Evolutionary conservation across 2,329 filamentous ascomycete genomes (phyloP), one percentile per base, ranked within the genome.

Genomic region (Fusarium goolgardi): DNA sequence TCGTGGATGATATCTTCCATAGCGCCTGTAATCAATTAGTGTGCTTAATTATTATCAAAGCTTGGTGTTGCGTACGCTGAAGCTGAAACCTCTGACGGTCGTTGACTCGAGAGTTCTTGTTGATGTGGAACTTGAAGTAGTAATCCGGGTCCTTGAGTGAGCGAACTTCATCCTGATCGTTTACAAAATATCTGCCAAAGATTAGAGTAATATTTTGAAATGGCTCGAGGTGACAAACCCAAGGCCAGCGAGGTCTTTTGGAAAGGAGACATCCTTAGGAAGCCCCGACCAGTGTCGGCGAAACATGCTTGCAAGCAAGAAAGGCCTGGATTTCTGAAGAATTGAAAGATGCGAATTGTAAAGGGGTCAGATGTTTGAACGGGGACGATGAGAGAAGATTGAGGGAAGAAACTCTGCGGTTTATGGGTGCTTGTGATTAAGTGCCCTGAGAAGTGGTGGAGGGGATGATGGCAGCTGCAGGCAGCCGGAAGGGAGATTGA

Each of bases 21-120:
- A 53, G 90, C 91, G 43, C 81, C 91, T 94, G 47, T 18, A 40
- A 11, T 8, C 32, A n/a, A 29, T 27, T 32, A 39, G n/a, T 65
- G 43, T 68, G 43, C 11, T n/a, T 13, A 10, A 4, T 23, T 16
- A 6, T 6, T 3, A 5, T 9, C 7, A 29, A 1, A n/a, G 6
- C 21, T 7, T 15, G 21, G 9, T 6, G 49, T 39, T n/a, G 77
- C 82, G 18, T 76, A 92, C 93, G 80, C 72, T 96, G 90, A 78
- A 97, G 88, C 39, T 89, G 84, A 68, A 91, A 91, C 20, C 90
- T 86, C 72, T 93, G 92, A 21, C 90, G 83, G 40, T 90, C 85
- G 76, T 97, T 97, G 79, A 90, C 85, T 37, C 93, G 89, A n/a
- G 86, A 82, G 77, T 93, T 94, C 71, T 87, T 89, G 75, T 86